A percentile compares a stretch with the other conserved stretches of the same genome.
Evolutionary conservation across 768 basidiomycete genomes (phyloP).

Genomic region (Xerocomellus chrysenteron): DNA sequence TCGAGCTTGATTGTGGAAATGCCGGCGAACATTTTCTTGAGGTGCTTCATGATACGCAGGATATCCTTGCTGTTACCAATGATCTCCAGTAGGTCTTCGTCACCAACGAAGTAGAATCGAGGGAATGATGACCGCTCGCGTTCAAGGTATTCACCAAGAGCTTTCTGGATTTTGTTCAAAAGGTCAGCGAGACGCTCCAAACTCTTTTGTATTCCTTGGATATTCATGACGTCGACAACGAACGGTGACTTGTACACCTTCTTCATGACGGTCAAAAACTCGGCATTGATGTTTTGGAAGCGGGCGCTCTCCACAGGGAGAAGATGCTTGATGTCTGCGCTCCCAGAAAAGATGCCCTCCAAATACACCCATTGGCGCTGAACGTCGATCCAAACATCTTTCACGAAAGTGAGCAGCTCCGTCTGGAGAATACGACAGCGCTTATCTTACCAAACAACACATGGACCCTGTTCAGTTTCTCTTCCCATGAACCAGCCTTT

Average conservation of each 20-base stretch:
- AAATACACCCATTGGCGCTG: conserved; percentile 99
- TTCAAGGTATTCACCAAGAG: conserved; percentile 97
- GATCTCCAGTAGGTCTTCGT: conserved; percentile 97
- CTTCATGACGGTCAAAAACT: conserved; percentile 98
- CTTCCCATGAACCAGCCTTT: conserved; percentile 90
- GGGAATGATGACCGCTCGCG: conserved; percentile 97
- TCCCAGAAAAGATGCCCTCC: conserved; percentile 99
- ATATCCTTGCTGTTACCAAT: conserved; percentile 99
- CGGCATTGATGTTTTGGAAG: conserved; percentile 97
- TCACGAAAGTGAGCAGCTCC: conserved; percentile 7
- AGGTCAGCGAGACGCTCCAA: conserved; percentile 95
- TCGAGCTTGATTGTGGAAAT: conserved; percentile 87
- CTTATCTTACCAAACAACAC: conserved; percentile 82
- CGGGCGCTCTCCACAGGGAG: conserved; percentile 97
- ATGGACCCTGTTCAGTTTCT: conserved; percentile 94
- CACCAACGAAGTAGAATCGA: conserved; percentile 99
- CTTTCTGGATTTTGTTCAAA: conserved; percentile 98
- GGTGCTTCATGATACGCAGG: conserved; percentile 95
- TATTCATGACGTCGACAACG: conserved; percentile 94
- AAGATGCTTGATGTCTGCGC: conserved; percentile 98
- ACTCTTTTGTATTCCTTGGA: conserved; percentile 94
- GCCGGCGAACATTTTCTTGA: conserved; percentile 99
- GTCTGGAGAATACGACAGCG: background rate
- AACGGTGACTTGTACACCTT: conserved; percentile 99
- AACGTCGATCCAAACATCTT: conserved; percentile 99